Evolutionary conservation across 768 basidiomycete genomes (phyloP).

Genomic region (Kwoniella europaea): DNA sequence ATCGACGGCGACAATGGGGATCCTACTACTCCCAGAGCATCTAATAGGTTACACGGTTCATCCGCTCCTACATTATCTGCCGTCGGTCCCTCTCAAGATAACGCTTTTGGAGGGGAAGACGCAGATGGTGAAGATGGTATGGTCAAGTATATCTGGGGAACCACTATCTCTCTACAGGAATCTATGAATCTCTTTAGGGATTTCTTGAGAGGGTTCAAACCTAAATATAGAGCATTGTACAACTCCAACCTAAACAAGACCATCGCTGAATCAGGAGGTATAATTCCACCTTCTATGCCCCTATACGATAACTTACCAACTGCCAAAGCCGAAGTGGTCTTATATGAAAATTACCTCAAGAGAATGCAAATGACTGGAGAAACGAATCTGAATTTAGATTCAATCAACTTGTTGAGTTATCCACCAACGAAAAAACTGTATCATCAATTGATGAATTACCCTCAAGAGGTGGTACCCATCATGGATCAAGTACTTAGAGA

Average conservation of each 20-base stretch:
- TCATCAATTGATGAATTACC: constrained; percentile 84
- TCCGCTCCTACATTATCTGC: constrained; percentile 65
- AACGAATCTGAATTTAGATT: constrained; percentile 88
- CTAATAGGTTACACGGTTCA: constrained; percentile 42
- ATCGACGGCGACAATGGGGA: constrained; percentile 24
- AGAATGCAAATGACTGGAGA: constrained; percentile 90
- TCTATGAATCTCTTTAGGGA: constrained; percentile 88
- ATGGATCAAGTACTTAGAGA: constrained; percentile 98
- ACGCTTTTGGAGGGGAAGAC: constrained; percentile 32
- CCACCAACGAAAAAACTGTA: constrained; percentile 82
- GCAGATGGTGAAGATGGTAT: constrained; percentile 72
- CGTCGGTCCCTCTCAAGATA: constrained; percentile 67
- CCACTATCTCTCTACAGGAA: constrained; percentile 87
- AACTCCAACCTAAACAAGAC: constrained; percentile 60
- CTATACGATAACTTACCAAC: constrained; percentile 54
- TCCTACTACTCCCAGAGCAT: constrained; percentile 29
- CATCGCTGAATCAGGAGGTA: constrained; percentile 48
- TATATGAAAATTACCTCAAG: constrained; percentile 81
- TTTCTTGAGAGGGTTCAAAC: constrained; percentile 90
- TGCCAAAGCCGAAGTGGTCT: constrained; percentile 48
- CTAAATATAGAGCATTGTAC: constrained; percentile 77
- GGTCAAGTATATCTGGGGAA: constrained; percentile 91
- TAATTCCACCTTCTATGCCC: constrained; percentile 44
- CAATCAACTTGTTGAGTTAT: constrained; percentile 82
- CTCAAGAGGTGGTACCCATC: constrained; percentile 94